Conservation (phyloP, 2,329 filamentous ascomycete genomes). For the Trichoderma koningiopsis region DNA sequence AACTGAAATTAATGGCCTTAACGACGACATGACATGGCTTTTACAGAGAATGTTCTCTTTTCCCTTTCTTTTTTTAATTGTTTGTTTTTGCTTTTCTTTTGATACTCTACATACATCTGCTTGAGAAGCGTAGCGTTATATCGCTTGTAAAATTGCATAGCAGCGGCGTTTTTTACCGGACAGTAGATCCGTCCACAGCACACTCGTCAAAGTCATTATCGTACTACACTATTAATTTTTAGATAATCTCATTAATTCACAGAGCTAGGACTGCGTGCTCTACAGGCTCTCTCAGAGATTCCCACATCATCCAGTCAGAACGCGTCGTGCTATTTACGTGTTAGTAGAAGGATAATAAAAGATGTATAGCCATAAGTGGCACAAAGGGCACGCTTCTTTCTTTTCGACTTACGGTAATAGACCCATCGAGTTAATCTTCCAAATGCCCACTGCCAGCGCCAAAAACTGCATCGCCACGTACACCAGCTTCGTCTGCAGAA, state of each 20-base stretch:
- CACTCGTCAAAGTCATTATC: slow-evolving; percentile 3
- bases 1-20: background rate
- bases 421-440: slow-evolving; percentile 97
- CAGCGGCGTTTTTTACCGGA: slow-evolving; percentile 24
- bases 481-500: slow-evolving; percentile 81
- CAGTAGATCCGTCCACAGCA: background rate
- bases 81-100: background rate
- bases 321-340: slow-evolving; percentile 71
- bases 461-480: slow-evolving; percentile 87
- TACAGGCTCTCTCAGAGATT: slow-evolving; percentile 69
- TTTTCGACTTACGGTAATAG: slow-evolving; percentile 74
- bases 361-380: background rate
- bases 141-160: slow-evolving; percentile 23
- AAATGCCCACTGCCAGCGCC: slow-evolving; percentile 82
- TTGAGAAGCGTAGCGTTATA: background rate
- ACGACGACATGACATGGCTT: slow-evolving; percentile 1
- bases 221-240: slow-evolving; percentile 9
- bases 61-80: background rate
- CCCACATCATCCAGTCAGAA: slow-evolving; percentile 98
- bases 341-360: background rate
- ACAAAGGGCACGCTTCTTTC: background rate
- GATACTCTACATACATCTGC: slow-evolving; percentile 3
- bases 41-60: no score
- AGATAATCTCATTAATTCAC: slow-evolving; percentile 36
- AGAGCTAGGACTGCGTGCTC: slow-evolving; percentile 68